Conservation (phyloP, 2,329 filamentous ascomycete species). For the Botrytis elliptica region DNA sequence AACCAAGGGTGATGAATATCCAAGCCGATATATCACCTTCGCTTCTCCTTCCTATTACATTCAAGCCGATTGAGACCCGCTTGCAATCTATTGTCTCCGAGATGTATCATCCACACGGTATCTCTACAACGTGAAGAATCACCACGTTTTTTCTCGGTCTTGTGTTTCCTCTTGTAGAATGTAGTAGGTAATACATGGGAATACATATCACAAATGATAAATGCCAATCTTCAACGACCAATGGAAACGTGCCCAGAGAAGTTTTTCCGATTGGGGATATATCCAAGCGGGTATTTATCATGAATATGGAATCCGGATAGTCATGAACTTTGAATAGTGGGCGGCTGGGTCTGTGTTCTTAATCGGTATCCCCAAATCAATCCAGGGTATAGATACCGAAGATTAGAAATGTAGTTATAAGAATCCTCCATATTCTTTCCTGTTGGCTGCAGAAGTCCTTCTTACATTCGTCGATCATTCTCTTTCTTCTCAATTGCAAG, state of each 20-base stretch:
- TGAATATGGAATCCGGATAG: neutral
- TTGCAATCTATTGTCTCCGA: neutral
- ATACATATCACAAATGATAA: neutral
- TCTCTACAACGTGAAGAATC: neutral
- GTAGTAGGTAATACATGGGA: neutral
- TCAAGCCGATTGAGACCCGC: neutral
- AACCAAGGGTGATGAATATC: neutral
- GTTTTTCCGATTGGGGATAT: neutral
- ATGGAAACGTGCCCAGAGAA: neutral
- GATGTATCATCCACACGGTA: neutral
- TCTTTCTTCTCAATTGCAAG: neutral
- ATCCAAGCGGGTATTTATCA: neutral
- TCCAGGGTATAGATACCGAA: neutral
- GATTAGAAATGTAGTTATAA: neutral
- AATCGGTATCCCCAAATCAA: neutral
- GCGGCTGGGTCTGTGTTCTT: neutral
- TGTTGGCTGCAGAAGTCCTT: neutral
- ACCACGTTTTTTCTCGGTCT: neutral
- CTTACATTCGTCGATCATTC: neutral
- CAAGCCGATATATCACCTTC: conserved; percentile 1
- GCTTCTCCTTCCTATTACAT: conserved; percentile 4
- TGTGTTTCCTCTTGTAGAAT: neutral
- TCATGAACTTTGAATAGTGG: neutral
- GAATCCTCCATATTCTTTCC: neutral
- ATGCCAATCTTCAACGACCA: neutral